Percentiles rank a stretch among this genome's conserved stretches.
These are phyloP conservation scores for Fraxinus latifolia DNA, from an alignment of 305 asterid species.

Conservation along the genomic window DNA sequence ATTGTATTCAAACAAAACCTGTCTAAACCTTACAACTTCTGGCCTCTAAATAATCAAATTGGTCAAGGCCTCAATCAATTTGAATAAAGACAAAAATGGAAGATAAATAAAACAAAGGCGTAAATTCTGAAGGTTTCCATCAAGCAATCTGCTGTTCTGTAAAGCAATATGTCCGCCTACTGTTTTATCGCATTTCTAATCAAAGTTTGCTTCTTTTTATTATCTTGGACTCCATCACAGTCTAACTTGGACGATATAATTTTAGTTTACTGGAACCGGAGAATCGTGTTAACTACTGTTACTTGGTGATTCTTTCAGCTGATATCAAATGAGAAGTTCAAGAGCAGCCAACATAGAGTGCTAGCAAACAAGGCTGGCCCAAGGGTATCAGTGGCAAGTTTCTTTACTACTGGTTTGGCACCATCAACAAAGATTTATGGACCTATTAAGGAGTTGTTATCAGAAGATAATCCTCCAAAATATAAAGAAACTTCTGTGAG, in stretches of 20 bases:
- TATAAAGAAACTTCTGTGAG: constrained; percentile 40
- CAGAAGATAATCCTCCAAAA: constrained; percentile 38
- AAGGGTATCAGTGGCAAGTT: constrained; percentile 60
- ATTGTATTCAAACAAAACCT: background rate
- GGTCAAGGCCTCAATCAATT: background rate
- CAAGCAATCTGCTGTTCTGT: no score
- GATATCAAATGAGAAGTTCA: constrained; percentile 47
- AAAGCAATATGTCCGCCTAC: background rate
- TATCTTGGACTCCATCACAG: background rate
- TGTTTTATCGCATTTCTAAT: background rate
- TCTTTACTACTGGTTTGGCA: constrained; percentile 48
- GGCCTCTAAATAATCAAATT: background rate
- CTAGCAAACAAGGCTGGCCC: constrained; percentile 46
- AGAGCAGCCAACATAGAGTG: constrained; percentile 57
- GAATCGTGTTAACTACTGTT: background rate
- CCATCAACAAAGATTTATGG: constrained; percentile 37
- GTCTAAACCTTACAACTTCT: background rate
- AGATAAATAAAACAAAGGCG: background rate
- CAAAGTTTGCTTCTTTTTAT: background rate
- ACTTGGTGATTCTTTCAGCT: constrained; percentile 18
- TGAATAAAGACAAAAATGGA: background rate
- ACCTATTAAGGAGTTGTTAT: constrained; percentile 41
- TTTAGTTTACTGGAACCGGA: background rate
- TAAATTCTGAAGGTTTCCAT: background rate
- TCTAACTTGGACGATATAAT: background rate